Conservation (phyloP, 805 yeast species). For the Barnettozyma siamensis region DNA sequence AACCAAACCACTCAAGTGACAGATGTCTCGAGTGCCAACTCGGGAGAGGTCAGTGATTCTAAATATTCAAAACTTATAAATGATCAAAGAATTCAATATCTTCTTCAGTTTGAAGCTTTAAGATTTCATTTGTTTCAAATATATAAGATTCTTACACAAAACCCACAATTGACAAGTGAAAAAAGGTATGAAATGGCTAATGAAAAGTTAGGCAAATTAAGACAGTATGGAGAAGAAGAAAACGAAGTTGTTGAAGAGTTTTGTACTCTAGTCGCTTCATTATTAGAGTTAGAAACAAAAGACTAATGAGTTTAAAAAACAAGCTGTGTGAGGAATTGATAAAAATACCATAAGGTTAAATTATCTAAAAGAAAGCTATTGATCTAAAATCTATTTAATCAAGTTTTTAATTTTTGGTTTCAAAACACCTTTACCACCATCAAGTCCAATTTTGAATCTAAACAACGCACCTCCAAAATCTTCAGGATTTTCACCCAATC, state of each 20-base stretch:
- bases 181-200: conserved; percentile 55
- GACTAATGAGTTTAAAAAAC: too few relatives aligned
- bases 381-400: conserved; percentile 7
- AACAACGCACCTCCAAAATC: conserved; percentile 61
- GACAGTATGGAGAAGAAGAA: conserved; percentile 60
- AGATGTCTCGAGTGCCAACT: too few relatives aligned
- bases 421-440: conserved; percentile 31
- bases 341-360: too few relatives aligned
- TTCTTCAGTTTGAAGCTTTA: conserved; percentile 48
- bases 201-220: conserved; percentile 51
- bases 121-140: conserved; percentile 50
- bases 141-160: conserved; percentile 42
- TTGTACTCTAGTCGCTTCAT: conserved; percentile 27
- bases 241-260: conserved; percentile 71
- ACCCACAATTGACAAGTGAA: conserved; percentile 45
- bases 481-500: conserved; percentile 28
- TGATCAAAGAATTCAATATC: conserved; percentile 39
- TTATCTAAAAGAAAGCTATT: too few relatives aligned
- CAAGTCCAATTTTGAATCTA: conserved; percentile 34
- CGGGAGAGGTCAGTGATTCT: conserved; percentile 17
- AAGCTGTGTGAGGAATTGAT: too few relatives aligned
- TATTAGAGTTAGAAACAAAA: conserved; percentile 5
- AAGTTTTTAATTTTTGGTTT: conserved; percentile 17
- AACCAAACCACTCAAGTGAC: too few relatives aligned
- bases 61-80: conserved; percentile 27